Conservation (phyloP, 352 stramenopile genomes). For the Globisporangium acanthophoron region DNA sequence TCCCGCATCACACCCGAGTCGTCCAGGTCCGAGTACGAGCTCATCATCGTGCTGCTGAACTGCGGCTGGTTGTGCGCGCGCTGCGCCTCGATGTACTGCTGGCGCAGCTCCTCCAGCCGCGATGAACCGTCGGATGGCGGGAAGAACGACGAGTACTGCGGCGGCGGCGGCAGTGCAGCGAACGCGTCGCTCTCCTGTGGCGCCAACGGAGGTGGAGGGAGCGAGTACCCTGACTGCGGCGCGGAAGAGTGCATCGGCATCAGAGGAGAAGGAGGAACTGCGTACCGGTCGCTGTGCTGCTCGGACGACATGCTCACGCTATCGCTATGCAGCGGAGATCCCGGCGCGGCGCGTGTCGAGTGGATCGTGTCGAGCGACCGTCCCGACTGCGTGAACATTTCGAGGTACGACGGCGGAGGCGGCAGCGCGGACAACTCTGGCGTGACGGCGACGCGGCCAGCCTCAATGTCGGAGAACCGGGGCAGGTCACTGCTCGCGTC, state of each 20-base stretch:
- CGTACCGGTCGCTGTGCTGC: neutral
- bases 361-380: constrained; percentile 9
- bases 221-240: neutral
- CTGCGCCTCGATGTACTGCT: constrained; percentile 69
- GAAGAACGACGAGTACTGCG: constrained; percentile 18
- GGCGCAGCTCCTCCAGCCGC: constrained; percentile 45
- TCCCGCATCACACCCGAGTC: constrained; percentile 52
- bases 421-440: constrained; percentile 19
- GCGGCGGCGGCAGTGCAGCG: constrained; percentile 11
- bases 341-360: constrained; percentile 1
- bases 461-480: constrained; percentile 39
- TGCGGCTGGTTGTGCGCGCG: constrained; percentile 39
- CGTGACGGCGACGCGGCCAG: constrained; percentile 21
- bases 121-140: constrained; percentile 10
- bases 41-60: constrained; percentile 32
- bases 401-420: constrained; percentile 30
- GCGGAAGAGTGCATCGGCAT: neutral
- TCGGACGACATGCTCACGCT: constrained; percentile 17
- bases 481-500: constrained; percentile 11
- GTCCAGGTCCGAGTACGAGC: constrained; percentile 66
- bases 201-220: constrained; percentile 1
- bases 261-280: neutral
- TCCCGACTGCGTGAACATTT: constrained; percentile 32
- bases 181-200: constrained; percentile 11
- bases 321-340: constrained; percentile 13